These are phyloP conservation scores for Gynostemma pentaphyllum DNA, from an alignment of 306 rosid species.

Conservation along the genomic window DNA sequence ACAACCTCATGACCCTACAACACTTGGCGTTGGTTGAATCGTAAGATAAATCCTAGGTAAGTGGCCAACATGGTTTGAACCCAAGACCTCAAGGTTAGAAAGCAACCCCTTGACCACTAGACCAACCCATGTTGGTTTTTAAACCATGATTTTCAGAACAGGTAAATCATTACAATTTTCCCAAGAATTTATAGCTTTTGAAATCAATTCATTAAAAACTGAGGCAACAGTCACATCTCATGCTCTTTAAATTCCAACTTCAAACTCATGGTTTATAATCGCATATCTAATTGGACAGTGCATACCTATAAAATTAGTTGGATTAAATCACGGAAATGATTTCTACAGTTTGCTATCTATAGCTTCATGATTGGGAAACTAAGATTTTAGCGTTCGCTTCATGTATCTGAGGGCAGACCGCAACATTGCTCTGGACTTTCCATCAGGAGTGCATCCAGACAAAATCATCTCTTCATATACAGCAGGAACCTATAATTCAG, in stretches of 20 bases:
- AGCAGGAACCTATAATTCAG: conserved; percentile 70
- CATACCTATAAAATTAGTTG: conserved; percentile 27
- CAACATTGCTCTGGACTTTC: conserved; percentile 87
- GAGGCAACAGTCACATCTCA: not conserved
- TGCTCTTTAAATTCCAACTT: not conserved
- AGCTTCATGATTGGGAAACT: conserved; percentile 13
- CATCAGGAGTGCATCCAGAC: conserved; percentile 76
- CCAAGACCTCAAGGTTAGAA: no score
- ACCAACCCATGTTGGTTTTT: no score
- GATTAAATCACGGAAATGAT: conserved; percentile 8
- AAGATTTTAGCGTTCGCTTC: conserved; percentile 54
- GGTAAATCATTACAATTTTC: no score
- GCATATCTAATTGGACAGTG: not conserved
- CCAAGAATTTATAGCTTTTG: no score
- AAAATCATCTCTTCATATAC: conserved; percentile 89
- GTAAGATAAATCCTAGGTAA: no score
- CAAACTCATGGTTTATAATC: not conserved
- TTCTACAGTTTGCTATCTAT: conserved; percentile 10
- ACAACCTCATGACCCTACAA: no score
- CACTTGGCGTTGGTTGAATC: no score
- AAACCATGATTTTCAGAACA: no score
- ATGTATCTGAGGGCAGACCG: conserved; percentile 87
- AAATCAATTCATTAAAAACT: not conserved
- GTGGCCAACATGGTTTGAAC: no score
- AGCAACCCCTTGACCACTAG: no score